Evolutionary conservation across 1,139 yeast genomes (phyloP), one percentile per base, ranked within the genome.

Genomic region (Lodderomyces margitis): DNA sequence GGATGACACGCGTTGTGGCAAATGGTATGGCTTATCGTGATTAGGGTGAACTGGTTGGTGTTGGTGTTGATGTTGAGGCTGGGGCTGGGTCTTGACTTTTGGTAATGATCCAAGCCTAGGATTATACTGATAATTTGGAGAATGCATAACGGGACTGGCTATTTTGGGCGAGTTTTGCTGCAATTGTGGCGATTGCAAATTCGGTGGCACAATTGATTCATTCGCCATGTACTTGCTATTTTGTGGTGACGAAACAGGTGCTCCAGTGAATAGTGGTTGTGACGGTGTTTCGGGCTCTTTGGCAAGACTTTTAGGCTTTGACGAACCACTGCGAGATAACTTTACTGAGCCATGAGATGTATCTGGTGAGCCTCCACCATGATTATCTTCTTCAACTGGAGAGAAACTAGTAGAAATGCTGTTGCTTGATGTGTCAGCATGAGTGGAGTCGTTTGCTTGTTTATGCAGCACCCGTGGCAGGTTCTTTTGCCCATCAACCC

Each of bases 1-100:
- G 23, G 34, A 11, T 15, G 37, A 20, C 34, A 21, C 20, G 12
- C 25, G 24, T 24, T 16, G 33, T 19, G 34, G 19, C 20, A 36
- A 34, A 42, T 25, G 39, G 45, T 46, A 27, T 33, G 41, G 27
- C 28, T 38, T 19, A 11, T 35, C 21, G 11, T 32, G 14, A 28
- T 28, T 7, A 32, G 37, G 33, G 30, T 24, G 9, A 28, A 25
- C 5, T 23, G 30, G 27, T 10, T 23, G 36, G n/a, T 31, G 36
- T 15, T 14, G 23, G 15, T 37, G 24, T 21, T 37, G 31, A 28
- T 36, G 27, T 10, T 23, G 36, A 12, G 23, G 36, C n/a, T 14
- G 10, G 14, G 15, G 16, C n/a, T 21, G 36, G n/a, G 36, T 8
- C 9, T 33, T 21, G 16, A 14, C 36, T 16, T 19, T 19, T 3